These are phyloP conservation scores for Phaeolepiota aurea DNA, from an alignment of 768 basidiomycete genomes.

Conservation along the genomic window DNA sequence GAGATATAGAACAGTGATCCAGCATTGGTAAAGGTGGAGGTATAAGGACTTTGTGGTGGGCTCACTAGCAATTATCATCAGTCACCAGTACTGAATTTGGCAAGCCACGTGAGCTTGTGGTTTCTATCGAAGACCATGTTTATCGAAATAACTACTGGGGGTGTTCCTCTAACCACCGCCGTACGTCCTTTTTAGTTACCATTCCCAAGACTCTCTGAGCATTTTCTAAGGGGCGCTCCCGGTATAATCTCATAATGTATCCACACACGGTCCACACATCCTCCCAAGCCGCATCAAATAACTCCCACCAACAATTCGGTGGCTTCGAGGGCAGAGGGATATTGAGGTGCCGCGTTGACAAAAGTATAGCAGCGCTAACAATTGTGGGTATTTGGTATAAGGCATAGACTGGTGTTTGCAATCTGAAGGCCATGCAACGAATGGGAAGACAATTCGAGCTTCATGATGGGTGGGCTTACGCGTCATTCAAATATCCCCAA, in stretches of 20 bases:
- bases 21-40: slow-evolving; percentile 47
- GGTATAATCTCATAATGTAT: slow-evolving; percentile 77
- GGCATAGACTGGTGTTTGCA: slow-evolving; percentile 91
- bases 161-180: slow-evolving; percentile 72
- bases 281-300: slow-evolving; percentile 89
- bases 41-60: no score
- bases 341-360: slow-evolving; percentile 62
- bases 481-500: slow-evolving; percentile 96
- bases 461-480: slow-evolving; percentile 45
- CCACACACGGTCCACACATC: slow-evolving; percentile 84
- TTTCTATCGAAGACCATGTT: no score
- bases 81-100: no score
- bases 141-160: neutral
- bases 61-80: no score
- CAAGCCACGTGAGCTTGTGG: no score
- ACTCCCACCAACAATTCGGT: slow-evolving; percentile 82
- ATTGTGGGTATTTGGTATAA: slow-evolving; percentile 85
- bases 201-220: slow-evolving; percentile 40
- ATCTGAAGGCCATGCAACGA: slow-evolving; percentile 31
- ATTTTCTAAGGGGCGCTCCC: slow-evolving; percentile 41
- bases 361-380: slow-evolving; percentile 82
- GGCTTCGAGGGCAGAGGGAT: slow-evolving; percentile 68
- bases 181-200: slow-evolving; percentile 71
- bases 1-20: slow-evolving; percentile 93
- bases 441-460: neutral